Conservation (phyloP, 768 basidiomycete species). For the Leccinum sublutescens region DNA sequence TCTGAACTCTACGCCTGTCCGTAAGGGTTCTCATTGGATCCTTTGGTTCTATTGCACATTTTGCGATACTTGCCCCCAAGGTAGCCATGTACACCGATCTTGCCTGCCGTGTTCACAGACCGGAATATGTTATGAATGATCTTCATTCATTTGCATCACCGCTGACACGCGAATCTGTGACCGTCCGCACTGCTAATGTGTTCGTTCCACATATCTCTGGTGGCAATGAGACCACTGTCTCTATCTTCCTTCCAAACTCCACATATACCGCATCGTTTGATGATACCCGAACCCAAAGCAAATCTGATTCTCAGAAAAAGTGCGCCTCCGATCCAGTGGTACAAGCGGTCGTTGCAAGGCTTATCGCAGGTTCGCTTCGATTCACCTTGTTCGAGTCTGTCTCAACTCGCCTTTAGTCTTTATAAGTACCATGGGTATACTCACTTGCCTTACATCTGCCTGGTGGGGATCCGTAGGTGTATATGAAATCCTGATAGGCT, state of each 20-base stretch:
- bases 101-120: conserved; percentile 65
- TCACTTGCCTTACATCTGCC: conserved; percentile 75
- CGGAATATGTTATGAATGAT: conserved; percentile 40
- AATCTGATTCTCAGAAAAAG: conserved; percentile 16
- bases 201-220: not conserved
- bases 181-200: not conserved
- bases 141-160: not conserved
- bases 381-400: not conserved
- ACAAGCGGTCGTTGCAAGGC: conserved; percentile 63
- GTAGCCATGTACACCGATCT: conserved; percentile 75
- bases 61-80: conserved; percentile 63
- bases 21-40: conserved; percentile 60
- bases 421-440: conserved; percentile 61
- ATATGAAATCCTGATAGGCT: not conserved
- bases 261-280: not conserved
- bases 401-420: conserved; percentile 46
- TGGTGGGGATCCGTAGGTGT: conserved; percentile 81
- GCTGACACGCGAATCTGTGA: not conserved
- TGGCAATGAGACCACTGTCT: not conserved
- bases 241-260: conserved; percentile 4
- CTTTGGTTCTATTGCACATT: conserved; percentile 51
- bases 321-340: conserved; percentile 74
- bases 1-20: not conserved
- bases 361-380: conserved; percentile 53
- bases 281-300: not conserved